Base-by-base conservation (phyloP, 768 basidiomycete genomes). In the Gelatoporia subvermispora region DNA sequence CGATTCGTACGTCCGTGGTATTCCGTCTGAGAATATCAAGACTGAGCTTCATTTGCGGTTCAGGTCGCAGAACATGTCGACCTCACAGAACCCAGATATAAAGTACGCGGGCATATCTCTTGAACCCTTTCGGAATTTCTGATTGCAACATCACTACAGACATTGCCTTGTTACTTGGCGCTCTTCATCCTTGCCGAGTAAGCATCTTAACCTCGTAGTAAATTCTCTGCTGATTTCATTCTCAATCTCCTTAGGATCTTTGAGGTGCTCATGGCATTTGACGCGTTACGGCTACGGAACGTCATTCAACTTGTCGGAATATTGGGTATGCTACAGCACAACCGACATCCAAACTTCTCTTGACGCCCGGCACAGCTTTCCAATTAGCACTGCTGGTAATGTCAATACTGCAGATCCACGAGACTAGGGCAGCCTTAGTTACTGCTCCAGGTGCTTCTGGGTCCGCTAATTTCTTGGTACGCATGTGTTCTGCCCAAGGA, bases 121-220 rank as follows among this genome's bases (percentile, higher is more conserved):
- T 40, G 8, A 18, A 23, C 34, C 8, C 1, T 3, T 15, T 31
- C 1, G 15, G 20, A 21, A 13, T n/a, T 43, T 9, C 11, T 17
- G 18, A 40, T 35, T 50, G 53, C 52, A 64, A 31, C 16, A 45
- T 17, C 43, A 36, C 13, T 44, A 4, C 43, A 88, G 84, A 91
- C 89, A 11, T 63, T 91, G 45, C 84, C 88, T 52, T 91, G 89
- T 65, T 93, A 91, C 63, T 79, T 93, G 4, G 87, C 87, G 3
- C 72, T 93, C 7, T 93, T 91, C 63, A 82, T 83, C 21, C 71
- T 93, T 9, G 90, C 86, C 48, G 88, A 88, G 89, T 90, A 62
- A 43, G 78, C 15, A 11, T 9, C 24, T 43, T 8, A 22, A 24
- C 16, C 41, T 18, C 20, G 13, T 5, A 31, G 28, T n/a, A 31